These are phyloP conservation scores for Oryza glumipatula DNA, from an alignment of 176 grass and related monocot genomes.

Conservation along the genomic window DNA sequence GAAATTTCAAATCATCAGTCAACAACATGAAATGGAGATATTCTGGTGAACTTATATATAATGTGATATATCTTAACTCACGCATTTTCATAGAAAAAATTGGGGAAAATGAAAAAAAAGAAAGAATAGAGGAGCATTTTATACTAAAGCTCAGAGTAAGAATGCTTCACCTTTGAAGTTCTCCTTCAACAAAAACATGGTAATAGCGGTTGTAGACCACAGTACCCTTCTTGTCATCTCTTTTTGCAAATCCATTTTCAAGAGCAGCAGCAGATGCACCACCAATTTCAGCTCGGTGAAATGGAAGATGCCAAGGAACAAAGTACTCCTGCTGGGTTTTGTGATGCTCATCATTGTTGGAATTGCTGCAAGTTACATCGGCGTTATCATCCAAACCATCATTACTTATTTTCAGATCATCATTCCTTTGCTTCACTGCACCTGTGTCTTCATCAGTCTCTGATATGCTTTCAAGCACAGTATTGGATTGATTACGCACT, in stretches of 20 bases:
- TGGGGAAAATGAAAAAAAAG: neutral
- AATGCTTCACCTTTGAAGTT: conserved; percentile 81
- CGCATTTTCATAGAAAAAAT: conserved; percentile 20
- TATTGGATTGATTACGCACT: conserved; percentile 53
- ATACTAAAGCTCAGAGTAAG: conserved; percentile 23
- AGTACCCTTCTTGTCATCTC: conserved; percentile 90
- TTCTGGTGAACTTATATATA: neutral
- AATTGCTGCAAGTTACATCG: conserved; percentile 7
- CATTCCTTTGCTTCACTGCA: conserved; percentile 29
- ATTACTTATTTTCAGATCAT: conserved; percentile 32
- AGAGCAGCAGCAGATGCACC: conserved; percentile 77
- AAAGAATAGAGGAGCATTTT: neutral
- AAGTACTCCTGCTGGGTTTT: conserved; percentile 90
- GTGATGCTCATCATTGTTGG: conserved; percentile 29
- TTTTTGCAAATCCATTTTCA: conserved; percentile 83
- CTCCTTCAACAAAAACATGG: conserved; percentile 94
- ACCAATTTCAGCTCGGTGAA: conserved; percentile 91
- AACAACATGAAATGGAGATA: conserved; percentile 25
- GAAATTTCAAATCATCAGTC: neutral
- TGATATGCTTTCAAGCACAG: conserved; percentile 68
- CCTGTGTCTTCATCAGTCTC: conserved; percentile 61
- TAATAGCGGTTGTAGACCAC: conserved; percentile 95
- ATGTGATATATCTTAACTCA: neutral
- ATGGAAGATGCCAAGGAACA: conserved; percentile 97
- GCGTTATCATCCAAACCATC: conserved; percentile 36